A percentile compares a stretch with the other conserved stretches of the same genome.
These are phyloP conservation scores for Penicillium goetzii DNA, from an alignment of 495 filamentous ascomycete genomes.

Conservation along the genomic window DNA sequence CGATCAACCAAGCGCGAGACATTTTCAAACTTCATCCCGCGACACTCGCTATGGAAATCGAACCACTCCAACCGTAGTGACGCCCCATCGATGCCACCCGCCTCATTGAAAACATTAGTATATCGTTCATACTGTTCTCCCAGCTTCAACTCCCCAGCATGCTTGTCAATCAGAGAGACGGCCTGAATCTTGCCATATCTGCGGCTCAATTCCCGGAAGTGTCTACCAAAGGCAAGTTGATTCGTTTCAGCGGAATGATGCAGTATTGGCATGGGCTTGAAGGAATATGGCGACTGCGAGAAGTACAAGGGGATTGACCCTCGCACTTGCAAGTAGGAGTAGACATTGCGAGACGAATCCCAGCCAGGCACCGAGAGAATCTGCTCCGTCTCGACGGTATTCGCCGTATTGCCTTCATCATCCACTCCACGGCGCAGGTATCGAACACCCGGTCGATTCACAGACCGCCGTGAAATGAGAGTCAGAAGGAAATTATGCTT, in stretches of 20 bases:
- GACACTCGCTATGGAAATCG: constrained; percentile 87
- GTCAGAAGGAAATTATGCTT: constrained; percentile 71
- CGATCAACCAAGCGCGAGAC: constrained; percentile 75
- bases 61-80: constrained; percentile 88
- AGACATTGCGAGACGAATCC: constrained; percentile 63
- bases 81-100: constrained; percentile 54
- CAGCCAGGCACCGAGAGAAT: constrained; percentile 72
- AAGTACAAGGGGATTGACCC: constrained; percentile 93
- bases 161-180: constrained; percentile 87
- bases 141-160: constrained; percentile 74
- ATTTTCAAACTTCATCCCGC: constrained; percentile 97
- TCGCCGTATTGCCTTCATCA: constrained; percentile 85
- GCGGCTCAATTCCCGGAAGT: constrained; percentile 68
- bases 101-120: constrained; percentile 63
- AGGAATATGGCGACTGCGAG: constrained; percentile 87
- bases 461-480: constrained; percentile 81
- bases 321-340: constrained; percentile 82
- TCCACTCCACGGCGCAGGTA: constrained; percentile 93
- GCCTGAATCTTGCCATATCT: constrained; percentile 76
- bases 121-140: constrained; percentile 76
- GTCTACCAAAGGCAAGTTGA: constrained; percentile 72
- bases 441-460: constrained; percentile 80
- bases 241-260: constrained; percentile 79
- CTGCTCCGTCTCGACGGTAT: constrained; percentile 91
- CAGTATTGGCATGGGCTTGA: constrained; percentile 83